Percentiles rank a stretch among this genome's conserved stretches.
phyloP scores from a whole-genome alignment of 257 asterid species.

The Solanum piurae region DNA sequence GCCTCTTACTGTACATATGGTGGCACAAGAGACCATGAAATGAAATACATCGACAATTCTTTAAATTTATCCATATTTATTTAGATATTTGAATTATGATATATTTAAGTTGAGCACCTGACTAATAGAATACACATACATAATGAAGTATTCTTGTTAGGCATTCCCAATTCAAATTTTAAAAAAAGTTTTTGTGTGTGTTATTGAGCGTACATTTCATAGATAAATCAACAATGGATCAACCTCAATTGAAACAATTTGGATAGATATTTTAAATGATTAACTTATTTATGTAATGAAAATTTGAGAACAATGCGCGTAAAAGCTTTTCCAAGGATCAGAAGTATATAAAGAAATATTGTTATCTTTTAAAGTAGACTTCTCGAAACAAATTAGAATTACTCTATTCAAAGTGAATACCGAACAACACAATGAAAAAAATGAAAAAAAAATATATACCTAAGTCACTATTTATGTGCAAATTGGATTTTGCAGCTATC shows the following conservation, averaged over 20 bases:
- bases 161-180: background rate
- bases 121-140: rapidly evolving
- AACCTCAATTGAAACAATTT: background rate
- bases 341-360: background rate
- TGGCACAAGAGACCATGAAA: background rate
- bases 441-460: no score
- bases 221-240: background rate
- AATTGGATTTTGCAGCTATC: background rate
- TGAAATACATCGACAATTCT: background rate
- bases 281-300: background rate
- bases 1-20: background rate
- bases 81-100: background rate
- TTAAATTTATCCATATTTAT: background rate
- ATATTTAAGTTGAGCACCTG: background rate
- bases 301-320: rapidly evolving
- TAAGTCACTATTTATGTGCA: background rate
- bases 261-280: background rate
- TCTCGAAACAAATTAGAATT: background rate
- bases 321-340: background rate
- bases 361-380: background rate
- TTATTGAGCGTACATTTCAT: background rate
- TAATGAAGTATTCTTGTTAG: background rate
- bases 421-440: background rate
- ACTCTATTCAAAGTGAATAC: background rate
- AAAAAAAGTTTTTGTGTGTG: background rate